Percentiles rank a stretch among this genome's conserved stretches.
Conservation (phyloP, 2,329 filamentous ascomycete genomes). For the Ophiostoma tasmaniense region DNA sequence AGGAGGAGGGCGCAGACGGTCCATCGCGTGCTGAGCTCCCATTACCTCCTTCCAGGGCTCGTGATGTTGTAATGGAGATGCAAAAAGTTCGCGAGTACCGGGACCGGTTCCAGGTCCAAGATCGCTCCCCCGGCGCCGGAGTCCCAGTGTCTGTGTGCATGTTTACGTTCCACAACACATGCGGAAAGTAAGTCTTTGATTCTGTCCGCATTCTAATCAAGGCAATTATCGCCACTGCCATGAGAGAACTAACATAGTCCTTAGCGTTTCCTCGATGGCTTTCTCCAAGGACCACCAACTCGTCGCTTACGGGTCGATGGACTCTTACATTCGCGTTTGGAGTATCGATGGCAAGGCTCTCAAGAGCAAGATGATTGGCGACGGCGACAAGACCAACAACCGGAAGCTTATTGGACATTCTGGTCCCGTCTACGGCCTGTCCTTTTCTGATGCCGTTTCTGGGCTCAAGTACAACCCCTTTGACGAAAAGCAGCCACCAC, state of each 20-base stretch:
- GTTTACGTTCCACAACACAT: conserved; percentile 97
- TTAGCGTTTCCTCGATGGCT: conserved; percentile 80
- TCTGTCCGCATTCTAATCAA: neutral
- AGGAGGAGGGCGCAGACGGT: conserved; percentile 78
- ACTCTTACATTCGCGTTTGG: conserved; percentile 96
- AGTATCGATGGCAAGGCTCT: conserved; percentile 78
- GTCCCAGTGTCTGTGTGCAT: conserved; percentile 84
- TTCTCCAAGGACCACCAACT: conserved; percentile 87
- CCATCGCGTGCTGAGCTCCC: conserved; percentile 73
- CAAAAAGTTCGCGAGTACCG: conserved; percentile 89
- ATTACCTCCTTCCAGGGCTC: conserved; percentile 75
- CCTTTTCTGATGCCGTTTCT: conserved; percentile 70
- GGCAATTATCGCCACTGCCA: no score
- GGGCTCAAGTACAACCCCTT: conserved; percentile 42
- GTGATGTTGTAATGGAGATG: conserved; percentile 90
- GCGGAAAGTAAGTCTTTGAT: conserved; percentile 64
- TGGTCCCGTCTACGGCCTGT: conserved; percentile 78
- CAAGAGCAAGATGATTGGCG: conserved; percentile 52
- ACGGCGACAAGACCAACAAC: conserved; percentile 55
- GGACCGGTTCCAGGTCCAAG: conserved; percentile 82
- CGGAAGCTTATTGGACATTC: conserved; percentile 80
- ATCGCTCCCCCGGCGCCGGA: conserved; percentile 72
- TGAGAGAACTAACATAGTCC: neutral
- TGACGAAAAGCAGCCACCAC: conserved; percentile 36
- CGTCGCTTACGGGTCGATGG: conserved; percentile 79